Base-by-base conservation (phyloP, 2,329 filamentous ascomycete genomes). In the Hypoxylon sp. region DNA sequence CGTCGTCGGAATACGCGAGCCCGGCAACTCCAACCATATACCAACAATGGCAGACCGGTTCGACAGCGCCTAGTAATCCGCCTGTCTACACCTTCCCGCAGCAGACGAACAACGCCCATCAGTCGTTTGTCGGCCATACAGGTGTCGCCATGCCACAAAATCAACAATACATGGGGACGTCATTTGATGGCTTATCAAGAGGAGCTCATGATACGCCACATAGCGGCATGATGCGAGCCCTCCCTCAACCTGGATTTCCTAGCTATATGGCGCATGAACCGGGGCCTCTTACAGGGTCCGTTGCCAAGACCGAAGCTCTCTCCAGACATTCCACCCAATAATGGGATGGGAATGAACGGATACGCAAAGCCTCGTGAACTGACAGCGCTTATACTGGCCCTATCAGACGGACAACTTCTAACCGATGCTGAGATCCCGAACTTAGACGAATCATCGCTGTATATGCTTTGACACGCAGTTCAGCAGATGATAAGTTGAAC, bases 31-130 rank as follows among this genome's bases (percentile, higher is more conserved):
- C 74, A 14, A 70, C 43, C 1, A 72, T 85, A 48, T 85, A 85
- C 70, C 67, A 76, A 5, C 78, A 78, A 8, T 86, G 83, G 84
- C 82, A 81, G 65, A 75, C 81, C 21, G 75, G 75, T 12, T 82
- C 83, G 2, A 77, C 79, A 0, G 77, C 80, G 0, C 75, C 83
- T 0, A 79, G 74, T 34, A 78, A 78, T 2, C 74, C 82, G 0
- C 69, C 82, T 0, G 74, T 86, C 65, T 87, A 86, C 67, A 72
- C 82, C 0, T 85, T 83, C 54, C 77, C 80, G 12, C 73, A 79
- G 5, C 80, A 84, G 55, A 78, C 79, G 21, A 66, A 76, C 3
- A 73, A 74, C 61, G 37, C 66, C 43, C 69, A 72, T 43, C 65
- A 65, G 21, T 39, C 67, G 5, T 79, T 77, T 64, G 75, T 75